Evolutionary conservation across 371 early-diverging fungal genomes (phyloP).

Genomic region (Blastocladiella emersonii): DNA sequence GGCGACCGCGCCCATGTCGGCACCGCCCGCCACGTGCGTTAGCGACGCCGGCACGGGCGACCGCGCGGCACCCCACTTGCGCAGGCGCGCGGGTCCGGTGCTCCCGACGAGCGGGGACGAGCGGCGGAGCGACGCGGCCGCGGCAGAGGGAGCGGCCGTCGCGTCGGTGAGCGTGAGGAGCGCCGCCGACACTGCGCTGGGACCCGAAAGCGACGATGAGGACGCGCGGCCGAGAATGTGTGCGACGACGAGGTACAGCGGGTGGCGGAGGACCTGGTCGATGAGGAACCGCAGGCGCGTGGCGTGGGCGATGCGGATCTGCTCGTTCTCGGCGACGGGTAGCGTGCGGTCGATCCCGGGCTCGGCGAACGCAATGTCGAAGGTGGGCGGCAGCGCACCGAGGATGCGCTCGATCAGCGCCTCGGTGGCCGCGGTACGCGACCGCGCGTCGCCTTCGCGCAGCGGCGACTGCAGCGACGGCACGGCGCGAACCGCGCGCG

Average conservation of each 20-base stretch:
- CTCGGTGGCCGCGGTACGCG: background rate
- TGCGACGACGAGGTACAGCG: conserved; percentile 16
- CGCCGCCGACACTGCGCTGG: too few relatives aligned
- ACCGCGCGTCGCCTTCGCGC: too few relatives aligned
- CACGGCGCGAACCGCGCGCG: background rate
- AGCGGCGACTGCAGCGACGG: background rate
- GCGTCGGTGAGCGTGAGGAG: too few relatives aligned
- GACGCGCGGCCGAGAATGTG: conserved; percentile 7
- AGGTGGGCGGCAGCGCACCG: background rate
- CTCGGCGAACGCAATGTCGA: conserved; percentile 13
- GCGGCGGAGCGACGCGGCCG: background rate
- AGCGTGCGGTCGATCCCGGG: conserved; percentile 16
- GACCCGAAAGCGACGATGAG: too few relatives aligned
- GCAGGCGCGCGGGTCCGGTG: background rate
- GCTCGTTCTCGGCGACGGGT: background rate
- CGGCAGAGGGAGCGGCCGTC: too few relatives aligned
- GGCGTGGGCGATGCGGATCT: conserved; percentile 6
- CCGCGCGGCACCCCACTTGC: background rate
- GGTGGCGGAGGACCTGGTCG: conserved; percentile 11
- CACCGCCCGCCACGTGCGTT: background rate
- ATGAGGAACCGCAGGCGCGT: conserved; percentile 14
- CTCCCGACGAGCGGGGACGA: background rate
- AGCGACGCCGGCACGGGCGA: background rate
- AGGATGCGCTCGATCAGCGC: background rate
- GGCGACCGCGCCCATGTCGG: conserved; percentile 17